Percentiles rank a stretch among this genome's conserved stretches.
Conservation (phyloP, 352 stramenopile genomes). For the Phytophthora foliorum region DNA sequence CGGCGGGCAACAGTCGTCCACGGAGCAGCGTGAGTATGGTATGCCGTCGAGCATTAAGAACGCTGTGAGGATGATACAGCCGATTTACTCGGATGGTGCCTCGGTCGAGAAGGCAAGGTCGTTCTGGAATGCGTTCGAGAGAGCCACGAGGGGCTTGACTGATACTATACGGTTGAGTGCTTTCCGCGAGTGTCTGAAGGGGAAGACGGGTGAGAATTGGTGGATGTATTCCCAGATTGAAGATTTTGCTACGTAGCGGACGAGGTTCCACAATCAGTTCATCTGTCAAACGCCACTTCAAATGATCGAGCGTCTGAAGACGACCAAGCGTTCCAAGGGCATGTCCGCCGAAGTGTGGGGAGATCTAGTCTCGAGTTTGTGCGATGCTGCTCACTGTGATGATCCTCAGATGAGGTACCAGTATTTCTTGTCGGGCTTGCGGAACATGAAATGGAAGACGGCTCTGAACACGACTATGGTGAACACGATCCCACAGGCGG, state of each 20-base stretch:
- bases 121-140: constrained; percentile 1
- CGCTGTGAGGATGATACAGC: not conserved
- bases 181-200: not conserved
- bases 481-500: not conserved
- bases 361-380: not conserved
- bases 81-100: not conserved
- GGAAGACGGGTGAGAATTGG: constrained; percentile 3
- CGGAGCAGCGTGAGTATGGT: no score
- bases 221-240: constrained; percentile 2
- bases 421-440: constrained; percentile 1
- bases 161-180: not conserved
- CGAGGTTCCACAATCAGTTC: not conserved
- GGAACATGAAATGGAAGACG: not conserved
- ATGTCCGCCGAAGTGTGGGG: constrained; percentile 1
- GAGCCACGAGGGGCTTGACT: not conserved
- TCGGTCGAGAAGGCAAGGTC: not conserved
- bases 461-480: not conserved
- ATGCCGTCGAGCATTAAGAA: no score
- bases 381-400: no score
- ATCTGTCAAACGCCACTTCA: no score
- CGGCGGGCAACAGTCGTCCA: no score
- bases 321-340: not conserved
- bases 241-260: not conserved
- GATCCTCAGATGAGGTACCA: constrained; percentile 6
- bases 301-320: not conserved